phyloP scores from a whole-genome alignment of 2,329 filamentous ascomycete genomes.

The Allantophomopsis cytisporea region DNA sequence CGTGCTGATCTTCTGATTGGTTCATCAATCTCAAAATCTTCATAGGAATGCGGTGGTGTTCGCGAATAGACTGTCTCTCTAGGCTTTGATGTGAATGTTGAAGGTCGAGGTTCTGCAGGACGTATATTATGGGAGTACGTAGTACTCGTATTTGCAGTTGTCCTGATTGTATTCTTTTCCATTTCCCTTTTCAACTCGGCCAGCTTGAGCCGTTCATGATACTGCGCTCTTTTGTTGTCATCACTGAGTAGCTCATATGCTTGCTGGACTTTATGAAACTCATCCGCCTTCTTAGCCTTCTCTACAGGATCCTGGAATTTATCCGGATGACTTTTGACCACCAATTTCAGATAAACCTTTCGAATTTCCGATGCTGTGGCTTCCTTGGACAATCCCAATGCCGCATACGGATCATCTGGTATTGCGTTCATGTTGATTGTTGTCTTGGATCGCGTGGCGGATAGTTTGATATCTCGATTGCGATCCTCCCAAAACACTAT shows the following conservation, averaged over 20 bases:
- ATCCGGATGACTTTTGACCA: constrained; percentile 81
- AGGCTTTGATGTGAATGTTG: constrained; percentile 22
- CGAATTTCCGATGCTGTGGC: constrained; percentile 62
- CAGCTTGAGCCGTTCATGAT: constrained; percentile 63
- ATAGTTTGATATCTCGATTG: too few species aligned
- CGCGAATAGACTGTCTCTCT: constrained; percentile 22
- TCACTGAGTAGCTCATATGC: constrained; percentile 86
- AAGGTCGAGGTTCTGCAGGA: constrained; percentile 33
- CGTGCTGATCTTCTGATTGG: constrained; percentile 22
- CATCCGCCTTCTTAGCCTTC: constrained; percentile 67
- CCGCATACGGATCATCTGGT: constrained; percentile 57
- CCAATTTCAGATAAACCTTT: constrained; percentile 70
- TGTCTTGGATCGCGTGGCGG: too few species aligned
- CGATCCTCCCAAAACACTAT: too few species aligned
- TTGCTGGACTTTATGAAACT: constrained; percentile 86
- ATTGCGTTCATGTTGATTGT: too few species aligned
- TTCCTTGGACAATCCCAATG: constrained; percentile 60
- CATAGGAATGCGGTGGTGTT: constrained; percentile 27
- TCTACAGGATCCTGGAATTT: constrained; percentile 58
- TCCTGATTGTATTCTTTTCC: constrained; percentile 15
- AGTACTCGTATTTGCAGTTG: constrained; percentile 29
- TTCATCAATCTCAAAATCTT: constrained; percentile 35
- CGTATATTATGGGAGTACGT: constrained; percentile 30
- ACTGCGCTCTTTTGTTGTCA: constrained; percentile 55
- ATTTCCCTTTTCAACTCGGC: constrained; percentile 43